Evolutionary conservation across 257 asterid species (phyloP).

Genomic region (Datura wrightii): DNA sequence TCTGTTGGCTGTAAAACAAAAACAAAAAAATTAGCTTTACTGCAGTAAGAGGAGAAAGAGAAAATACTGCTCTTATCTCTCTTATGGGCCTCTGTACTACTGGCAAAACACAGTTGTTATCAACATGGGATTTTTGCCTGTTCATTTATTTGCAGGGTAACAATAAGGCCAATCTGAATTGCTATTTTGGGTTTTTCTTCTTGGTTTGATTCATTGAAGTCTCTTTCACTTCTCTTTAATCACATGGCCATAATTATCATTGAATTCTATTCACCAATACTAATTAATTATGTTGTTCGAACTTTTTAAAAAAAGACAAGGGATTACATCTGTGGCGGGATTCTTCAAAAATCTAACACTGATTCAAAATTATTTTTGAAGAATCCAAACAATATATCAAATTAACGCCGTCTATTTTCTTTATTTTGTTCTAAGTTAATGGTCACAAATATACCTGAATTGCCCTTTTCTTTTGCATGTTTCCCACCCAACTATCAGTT

Average conservation of each 20-base stretch:
- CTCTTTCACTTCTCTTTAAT: conserved; percentile 47
- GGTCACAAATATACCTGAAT: too few species aligned
- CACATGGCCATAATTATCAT: conserved; percentile 44
- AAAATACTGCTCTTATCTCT: neutral
- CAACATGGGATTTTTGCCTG: conserved; percentile 49
- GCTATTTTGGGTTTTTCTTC: conserved; percentile 49
- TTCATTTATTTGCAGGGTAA: conserved; percentile 49
- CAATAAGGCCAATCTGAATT: conserved; percentile 50
- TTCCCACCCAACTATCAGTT: too few species aligned
- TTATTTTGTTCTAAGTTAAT: neutral
- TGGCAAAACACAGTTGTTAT: conserved; percentile 53
- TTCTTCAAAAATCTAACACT: neutral
- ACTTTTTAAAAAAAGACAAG: neutral
- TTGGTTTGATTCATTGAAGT: conserved; percentile 55
- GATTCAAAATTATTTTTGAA: neutral
- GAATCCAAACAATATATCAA: neutral
- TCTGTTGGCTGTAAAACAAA: conserved; percentile 17
- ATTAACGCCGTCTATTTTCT: conserved; percentile 33
- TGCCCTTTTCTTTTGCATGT: too few species aligned
- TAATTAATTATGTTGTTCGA: neutral
- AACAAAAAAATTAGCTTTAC: neutral
- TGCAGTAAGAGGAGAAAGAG: neutral
- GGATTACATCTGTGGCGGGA: too few species aligned
- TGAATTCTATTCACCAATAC: conserved; percentile 48
- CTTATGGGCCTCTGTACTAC: conserved; percentile 51